A percentile compares a stretch with the other conserved stretches of the same genome.
Conservation (phyloP, 2,329 filamentous ascomycete species). For the Exophiala aquamarina region DNA sequence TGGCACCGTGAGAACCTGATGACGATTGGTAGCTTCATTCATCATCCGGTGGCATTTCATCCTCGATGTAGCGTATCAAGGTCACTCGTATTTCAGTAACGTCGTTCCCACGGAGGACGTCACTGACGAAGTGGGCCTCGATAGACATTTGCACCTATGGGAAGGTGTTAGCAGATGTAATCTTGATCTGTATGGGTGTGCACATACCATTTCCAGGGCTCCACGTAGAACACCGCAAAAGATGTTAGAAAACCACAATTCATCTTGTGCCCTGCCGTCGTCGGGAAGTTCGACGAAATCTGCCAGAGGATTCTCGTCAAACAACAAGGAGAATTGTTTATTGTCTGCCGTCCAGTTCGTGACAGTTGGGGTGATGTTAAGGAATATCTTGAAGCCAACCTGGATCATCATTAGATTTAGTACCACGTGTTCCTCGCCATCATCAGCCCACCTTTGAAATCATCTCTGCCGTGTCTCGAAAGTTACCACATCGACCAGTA, state of each 20-base stretch:
- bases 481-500: slow-evolving; percentile 84
- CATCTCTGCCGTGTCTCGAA: slow-evolving; percentile 94
- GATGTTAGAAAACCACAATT: slow-evolving; percentile 98
- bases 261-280: slow-evolving; percentile 91
- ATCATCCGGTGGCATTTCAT: slow-evolving; percentile 94
- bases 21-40: slow-evolving; percentile 57
- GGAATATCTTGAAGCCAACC: slow-evolving; percentile 98
- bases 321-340: slow-evolving; percentile 93
- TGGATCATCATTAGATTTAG: slow-evolving; percentile 37
- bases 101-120: slow-evolving; percentile 88
- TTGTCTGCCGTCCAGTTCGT: slow-evolving; percentile 95
- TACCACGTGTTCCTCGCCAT: not conserved
- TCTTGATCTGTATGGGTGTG: not conserved
- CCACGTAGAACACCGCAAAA: slow-evolving; percentile 89
- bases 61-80: slow-evolving; percentile 90
- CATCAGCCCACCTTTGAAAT: slow-evolving; percentile 71
- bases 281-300: slow-evolving; percentile 98
- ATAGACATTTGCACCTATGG: slow-evolving; percentile 88
- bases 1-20: too few relatives aligned
- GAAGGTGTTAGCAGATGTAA: slow-evolving; percentile 6
- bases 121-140: slow-evolving; percentile 93
- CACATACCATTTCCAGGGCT: slow-evolving; percentile 84
- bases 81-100: slow-evolving; percentile 96
- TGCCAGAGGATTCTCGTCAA: slow-evolving; percentile 94
- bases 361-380: slow-evolving; percentile 91